A percentile compares a stretch with the other conserved stretches of the same genome.
These are phyloP conservation scores for Trichoderma reesei DNA, from an alignment of 495 filamentous ascomycete genomes.

Conservation along the genomic window DNA sequence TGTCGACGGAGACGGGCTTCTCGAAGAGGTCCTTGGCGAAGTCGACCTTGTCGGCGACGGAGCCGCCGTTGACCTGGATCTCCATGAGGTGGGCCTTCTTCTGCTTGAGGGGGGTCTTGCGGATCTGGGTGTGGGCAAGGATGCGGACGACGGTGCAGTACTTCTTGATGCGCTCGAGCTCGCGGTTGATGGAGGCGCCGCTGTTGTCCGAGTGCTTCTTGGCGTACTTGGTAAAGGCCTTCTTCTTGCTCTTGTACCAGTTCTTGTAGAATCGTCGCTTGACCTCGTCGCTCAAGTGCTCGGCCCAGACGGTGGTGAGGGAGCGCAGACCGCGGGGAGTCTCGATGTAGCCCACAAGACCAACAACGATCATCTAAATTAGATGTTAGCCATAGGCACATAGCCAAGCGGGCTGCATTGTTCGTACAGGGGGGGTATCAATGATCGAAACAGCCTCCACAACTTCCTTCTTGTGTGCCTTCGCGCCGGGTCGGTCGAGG, in stretches of 20 bases:
- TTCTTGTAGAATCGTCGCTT: conserved; percentile 99
- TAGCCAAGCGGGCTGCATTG: conserved; percentile 55
- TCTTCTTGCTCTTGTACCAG: conserved; percentile 99
- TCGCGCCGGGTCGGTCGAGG: conserved; percentile 97
- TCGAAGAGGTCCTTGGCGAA: conserved; percentile 93
- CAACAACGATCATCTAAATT: conserved; percentile 90
- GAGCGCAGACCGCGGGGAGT: conserved; percentile 99
- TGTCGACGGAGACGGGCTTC: conserved; percentile 87
- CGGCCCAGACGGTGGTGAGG: conserved; percentile 98
- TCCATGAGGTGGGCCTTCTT: conserved; percentile 99
- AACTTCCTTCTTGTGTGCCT: conserved; percentile 99
- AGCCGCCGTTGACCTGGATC: conserved; percentile 98
- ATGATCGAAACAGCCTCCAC: conserved; percentile 98
- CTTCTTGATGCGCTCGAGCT: conserved; percentile 99
- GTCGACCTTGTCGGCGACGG: conserved; percentile 88
- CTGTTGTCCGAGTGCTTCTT: conserved; percentile 95
- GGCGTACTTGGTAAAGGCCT: conserved; percentile 99
- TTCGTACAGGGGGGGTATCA: conserved; percentile 97
- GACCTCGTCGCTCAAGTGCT: conserved; percentile 96
- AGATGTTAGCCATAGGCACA: conserved; percentile 53
- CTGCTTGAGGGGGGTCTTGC: conserved; percentile 98
- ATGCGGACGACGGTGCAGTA: conserved; percentile 99
- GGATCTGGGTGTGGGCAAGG: conserved; percentile 98
- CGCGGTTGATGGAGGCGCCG: conserved; percentile 82
- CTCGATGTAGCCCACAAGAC: conserved; percentile 99